Evolutionary conservation across 768 basidiomycete species (phyloP), one percentile per base, ranked within the genome.

Genomic region (Naematelia encephala): DNA sequence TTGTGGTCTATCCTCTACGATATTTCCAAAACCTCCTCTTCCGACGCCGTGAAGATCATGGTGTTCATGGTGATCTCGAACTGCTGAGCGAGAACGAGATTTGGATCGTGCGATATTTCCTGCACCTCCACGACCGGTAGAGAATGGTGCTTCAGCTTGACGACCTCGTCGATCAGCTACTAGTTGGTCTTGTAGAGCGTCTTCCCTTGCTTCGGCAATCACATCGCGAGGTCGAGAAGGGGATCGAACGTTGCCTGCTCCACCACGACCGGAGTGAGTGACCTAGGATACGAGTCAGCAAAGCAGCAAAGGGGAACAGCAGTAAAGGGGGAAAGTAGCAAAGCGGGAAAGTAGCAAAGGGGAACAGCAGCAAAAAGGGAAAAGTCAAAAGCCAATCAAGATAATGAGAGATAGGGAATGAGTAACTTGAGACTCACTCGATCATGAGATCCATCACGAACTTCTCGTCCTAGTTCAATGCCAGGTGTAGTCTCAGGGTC

Each of bases 201-300:
- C 70, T 51, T 75, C 76, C 50, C 61, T 43, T 5, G 66, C 68
- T 26, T 70, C 69, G 23, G 50, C 51, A 48, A 53, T 62, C 19
- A 54, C 49, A 50, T 58, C 76, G 51, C 50, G 57, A 12, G 53
- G 68, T 30, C 85, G 83, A 22, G 88, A 89, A 0, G 85, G 86
- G 1, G 89, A 87, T 57, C 88, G 85, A 51, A 92, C 85, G 81
- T 93, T 93, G 8, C 90, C 91, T 5, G 83, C 83, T 14, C 91
- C 91, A 25, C 91, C 90, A 51, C 90, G 84, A 11, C 91, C 91
- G 44, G 77, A 72, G 63, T 79, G 78, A 34, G 71, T 77, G 16
- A 78, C 59, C 73, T 75, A 44, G 21, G 57, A 51, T 19, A 23
- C 21, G 10, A 25, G 25, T 46, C 42, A n/a, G 54, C 21, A 26